Base-by-base conservation (phyloP, 495 filamentous ascomycete genomes). In the Penicillium odoratum region DNA sequence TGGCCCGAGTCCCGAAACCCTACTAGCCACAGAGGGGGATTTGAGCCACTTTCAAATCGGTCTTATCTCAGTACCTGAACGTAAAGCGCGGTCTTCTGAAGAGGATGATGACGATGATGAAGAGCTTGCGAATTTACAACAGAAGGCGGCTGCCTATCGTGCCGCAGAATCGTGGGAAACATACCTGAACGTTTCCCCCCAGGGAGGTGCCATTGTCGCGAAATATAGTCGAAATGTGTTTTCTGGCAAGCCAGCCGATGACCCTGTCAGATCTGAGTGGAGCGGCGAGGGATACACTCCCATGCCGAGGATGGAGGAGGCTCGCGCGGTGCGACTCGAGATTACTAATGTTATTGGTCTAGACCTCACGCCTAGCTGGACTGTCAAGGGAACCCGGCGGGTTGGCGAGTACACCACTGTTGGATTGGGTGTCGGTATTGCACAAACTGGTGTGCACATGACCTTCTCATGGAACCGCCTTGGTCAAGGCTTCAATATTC, bases 211-310 rank as follows among this genome's bases (percentile, higher is more conserved):
- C 16, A 13, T 80, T 16, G 59, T 63, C 7, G 53, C 77, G 31
- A 69, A 21, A 26, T 80, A 80, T 53, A 67, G 70, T 11, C 70
- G 75, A 1, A 80, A 77, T 42, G 48, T 80, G 30, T 80, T 80
- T 46, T 74, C 74, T 8, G 72, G 75, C 2, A 71, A 61, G 40
- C 49, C 74, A 7, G 58, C 67, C 3, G 63, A 70, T 45, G 70
- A 74, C 13, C 56, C 57, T 7, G 60, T 67, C 3, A 73, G 60
- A 38, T 70, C 74, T 2, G 72, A 76, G 60, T 80, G 76, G 75
- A 78, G 69, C 58, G 69, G 70, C 10, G 76, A 78, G 48, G 74
- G 72, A 7, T 71, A 78, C 45, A 68, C 70, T 45, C 65, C 71
- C 2, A 51, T 74, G 43, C 60, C 73, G 7, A 59, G 58, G 29